A percentile compares a stretch with the other conserved stretches of the same genome.
These are phyloP conservation scores for Hypoxylon sp. DNA, from an alignment of 2,329 filamentous ascomycete genomes.

Conservation along the genomic window DNA sequence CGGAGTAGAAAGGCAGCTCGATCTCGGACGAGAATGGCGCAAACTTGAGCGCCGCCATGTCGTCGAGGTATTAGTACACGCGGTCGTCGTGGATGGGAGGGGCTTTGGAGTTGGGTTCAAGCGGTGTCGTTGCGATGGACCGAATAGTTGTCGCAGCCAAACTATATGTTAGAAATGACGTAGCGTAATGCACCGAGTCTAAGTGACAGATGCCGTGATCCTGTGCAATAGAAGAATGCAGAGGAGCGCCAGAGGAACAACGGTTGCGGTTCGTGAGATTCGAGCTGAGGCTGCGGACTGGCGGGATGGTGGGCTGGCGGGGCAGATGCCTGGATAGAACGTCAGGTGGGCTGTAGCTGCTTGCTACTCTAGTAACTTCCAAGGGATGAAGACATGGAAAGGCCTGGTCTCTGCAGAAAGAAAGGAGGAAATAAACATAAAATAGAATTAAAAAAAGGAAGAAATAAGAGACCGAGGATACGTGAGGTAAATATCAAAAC, in stretches of 20 bases:
- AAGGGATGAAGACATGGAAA: conserved; percentile 30
- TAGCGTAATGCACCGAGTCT: not conserved
- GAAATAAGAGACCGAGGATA: not conserved
- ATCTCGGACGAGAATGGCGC: conserved; percentile 93
- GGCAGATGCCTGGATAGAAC: conserved; percentile 7
- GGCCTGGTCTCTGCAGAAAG: too few relatives aligned
- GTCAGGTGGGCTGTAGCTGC: conserved; percentile 12
- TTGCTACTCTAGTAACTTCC: not conserved
- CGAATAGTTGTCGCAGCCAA: not conserved
- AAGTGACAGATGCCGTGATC: not conserved
- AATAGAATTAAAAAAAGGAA: too few relatives aligned
- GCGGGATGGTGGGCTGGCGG: conserved; percentile 5
- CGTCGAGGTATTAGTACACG: conserved; percentile 10
- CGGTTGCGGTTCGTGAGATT: conserved; percentile 5
- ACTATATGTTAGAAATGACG: conserved; percentile 12
- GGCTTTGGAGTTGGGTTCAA: conserved; percentile 1
- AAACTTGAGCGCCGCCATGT: conserved; percentile 66
- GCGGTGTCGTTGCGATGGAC: conserved; percentile 1
- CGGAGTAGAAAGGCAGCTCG: conserved; percentile 92
- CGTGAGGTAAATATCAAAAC: not conserved
- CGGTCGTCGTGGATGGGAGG: not conserved
- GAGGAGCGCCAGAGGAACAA: conserved; percentile 28
- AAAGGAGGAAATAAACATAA: too few relatives aligned
- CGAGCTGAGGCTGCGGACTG: conserved; percentile 7
- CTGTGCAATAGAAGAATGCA: not conserved